These are phyloP conservation scores for Zygotorulaspora florentina DNA, from an alignment of 805 yeast genomes.

Conservation along the genomic window DNA sequence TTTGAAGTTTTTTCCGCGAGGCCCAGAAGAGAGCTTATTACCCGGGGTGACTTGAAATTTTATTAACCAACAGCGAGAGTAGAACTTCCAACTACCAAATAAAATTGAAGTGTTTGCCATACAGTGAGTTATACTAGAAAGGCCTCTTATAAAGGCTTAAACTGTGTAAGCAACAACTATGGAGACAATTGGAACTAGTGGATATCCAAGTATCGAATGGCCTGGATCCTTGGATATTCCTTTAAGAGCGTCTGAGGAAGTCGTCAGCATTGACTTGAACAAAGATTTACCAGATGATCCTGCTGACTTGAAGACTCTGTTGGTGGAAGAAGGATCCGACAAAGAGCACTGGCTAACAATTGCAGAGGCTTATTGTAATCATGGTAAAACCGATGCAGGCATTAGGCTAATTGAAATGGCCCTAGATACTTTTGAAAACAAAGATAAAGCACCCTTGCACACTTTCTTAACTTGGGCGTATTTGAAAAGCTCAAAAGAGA, in stretches of 20 bases:
- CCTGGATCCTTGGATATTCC: slow-evolving; percentile 53
- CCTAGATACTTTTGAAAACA: slow-evolving; percentile 36
- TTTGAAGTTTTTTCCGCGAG: background rate
- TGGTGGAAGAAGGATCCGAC: slow-evolving; percentile 76
- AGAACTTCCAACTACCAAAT: background rate
- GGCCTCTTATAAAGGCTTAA: background rate
- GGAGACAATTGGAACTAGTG: slow-evolving; percentile 11
- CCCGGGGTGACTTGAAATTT: background rate
- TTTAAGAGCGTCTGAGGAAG: slow-evolving; percentile 69
- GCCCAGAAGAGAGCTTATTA: background rate
- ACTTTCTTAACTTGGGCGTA: slow-evolving; percentile 72
- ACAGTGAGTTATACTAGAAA: background rate
- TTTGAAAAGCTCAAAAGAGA: slow-evolving; percentile 42
- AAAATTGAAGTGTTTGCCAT: background rate
- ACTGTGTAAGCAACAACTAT: slow-evolving; percentile 1
- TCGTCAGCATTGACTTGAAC: slow-evolving; percentile 75
- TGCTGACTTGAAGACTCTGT: slow-evolving; percentile 67
- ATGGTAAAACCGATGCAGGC: slow-evolving; percentile 57
- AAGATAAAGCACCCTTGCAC: slow-evolving; percentile 49
- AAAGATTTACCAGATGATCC: slow-evolving; percentile 90
- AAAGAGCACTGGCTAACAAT: slow-evolving; percentile 79
- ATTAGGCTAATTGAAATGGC: slow-evolving; percentile 60
- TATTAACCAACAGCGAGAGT: background rate
- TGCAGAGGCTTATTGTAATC: slow-evolving; percentile 72
- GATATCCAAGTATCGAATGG: slow-evolving; percentile 33